phyloP scores from a whole-genome alignment of 352 stramenopile species.

The Peronosclerospora sorghi region DNA sequence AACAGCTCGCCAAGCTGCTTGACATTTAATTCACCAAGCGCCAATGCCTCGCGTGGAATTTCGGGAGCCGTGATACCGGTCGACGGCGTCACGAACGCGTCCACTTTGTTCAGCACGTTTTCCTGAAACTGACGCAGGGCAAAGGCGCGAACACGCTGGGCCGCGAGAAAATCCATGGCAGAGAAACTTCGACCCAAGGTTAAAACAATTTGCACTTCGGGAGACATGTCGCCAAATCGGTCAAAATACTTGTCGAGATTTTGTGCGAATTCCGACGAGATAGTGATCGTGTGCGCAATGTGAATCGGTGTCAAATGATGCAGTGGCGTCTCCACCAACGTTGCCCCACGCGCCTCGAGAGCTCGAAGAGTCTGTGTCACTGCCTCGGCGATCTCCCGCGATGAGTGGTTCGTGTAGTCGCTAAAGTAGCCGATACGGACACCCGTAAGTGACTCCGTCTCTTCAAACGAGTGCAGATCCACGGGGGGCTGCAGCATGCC shows the following conservation, averaged over 20 bases:
- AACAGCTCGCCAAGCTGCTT: slow-evolving; percentile 51
- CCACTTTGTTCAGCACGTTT: slow-evolving; percentile 71
- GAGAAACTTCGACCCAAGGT: slow-evolving; percentile 55
- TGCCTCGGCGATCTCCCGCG: slow-evolving; percentile 37
- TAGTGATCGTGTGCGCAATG: slow-evolving; percentile 71
- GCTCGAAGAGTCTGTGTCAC: slow-evolving; percentile 36
- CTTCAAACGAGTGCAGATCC: slow-evolving; percentile 44
- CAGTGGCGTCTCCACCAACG: slow-evolving; percentile 67
- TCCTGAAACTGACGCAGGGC: slow-evolving; percentile 63
- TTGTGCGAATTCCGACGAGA: slow-evolving; percentile 70
- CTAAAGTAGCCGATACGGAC: slow-evolving; percentile 75
- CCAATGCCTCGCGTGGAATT: slow-evolving; percentile 36
- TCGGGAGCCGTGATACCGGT: slow-evolving; percentile 64
- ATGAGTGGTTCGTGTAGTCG: slow-evolving; percentile 62
- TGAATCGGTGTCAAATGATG: slow-evolving; percentile 71
- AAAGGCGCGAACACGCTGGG: slow-evolving; percentile 76
- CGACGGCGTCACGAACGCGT: slow-evolving; percentile 85
- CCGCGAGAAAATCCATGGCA: slow-evolving; percentile 71
- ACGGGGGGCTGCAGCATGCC: slow-evolving; percentile 37
- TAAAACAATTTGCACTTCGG: slow-evolving; percentile 67
- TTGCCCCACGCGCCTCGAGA: slow-evolving; percentile 46
- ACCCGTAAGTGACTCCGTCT: slow-evolving; percentile 41
- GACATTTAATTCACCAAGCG: slow-evolving; percentile 46
- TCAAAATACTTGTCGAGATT: slow-evolving; percentile 58
- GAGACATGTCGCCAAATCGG: slow-evolving; percentile 41